Evolutionary conservation across 345 rosid genomes (phyloP).

Genomic region (Eucalyptus dawsonii): DNA sequence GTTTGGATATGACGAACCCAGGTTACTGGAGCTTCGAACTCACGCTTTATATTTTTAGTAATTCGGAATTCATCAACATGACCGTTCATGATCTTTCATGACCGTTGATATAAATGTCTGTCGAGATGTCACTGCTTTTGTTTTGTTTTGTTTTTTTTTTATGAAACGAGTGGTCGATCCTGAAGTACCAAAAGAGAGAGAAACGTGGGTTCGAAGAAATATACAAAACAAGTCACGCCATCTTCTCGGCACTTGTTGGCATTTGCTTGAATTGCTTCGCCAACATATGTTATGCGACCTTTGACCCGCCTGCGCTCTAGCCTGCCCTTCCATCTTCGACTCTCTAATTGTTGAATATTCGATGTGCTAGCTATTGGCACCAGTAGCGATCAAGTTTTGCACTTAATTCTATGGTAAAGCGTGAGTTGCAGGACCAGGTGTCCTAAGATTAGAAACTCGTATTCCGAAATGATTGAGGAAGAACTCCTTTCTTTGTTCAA

Average conservation of each 20-base stretch:
- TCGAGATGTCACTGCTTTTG: background rate
- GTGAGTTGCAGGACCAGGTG: background rate
- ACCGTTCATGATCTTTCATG: background rate
- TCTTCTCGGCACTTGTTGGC: background rate
- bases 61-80: background rate
- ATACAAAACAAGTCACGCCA: background rate
- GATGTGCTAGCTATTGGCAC: background rate
- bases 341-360: background rate
- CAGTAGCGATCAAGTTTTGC: background rate
- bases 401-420: background rate
- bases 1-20: background rate
- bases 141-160: background rate
- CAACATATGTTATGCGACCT: background rate
- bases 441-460: background rate
- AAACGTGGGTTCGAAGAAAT: background rate
- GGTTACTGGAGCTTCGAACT: background rate
- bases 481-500: background rate
- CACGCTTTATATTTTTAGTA: background rate
- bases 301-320: background rate
- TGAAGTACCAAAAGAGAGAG: background rate
- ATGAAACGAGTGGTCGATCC: background rate
- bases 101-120: background rate
- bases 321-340: background rate
- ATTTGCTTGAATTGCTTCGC: background rate
- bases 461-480: background rate